Percentiles rank a stretch among this genome's conserved stretches.
Conservation (phyloP, 1,284 basidiomycete species). For the Phenoliferia sp. region DNA sequence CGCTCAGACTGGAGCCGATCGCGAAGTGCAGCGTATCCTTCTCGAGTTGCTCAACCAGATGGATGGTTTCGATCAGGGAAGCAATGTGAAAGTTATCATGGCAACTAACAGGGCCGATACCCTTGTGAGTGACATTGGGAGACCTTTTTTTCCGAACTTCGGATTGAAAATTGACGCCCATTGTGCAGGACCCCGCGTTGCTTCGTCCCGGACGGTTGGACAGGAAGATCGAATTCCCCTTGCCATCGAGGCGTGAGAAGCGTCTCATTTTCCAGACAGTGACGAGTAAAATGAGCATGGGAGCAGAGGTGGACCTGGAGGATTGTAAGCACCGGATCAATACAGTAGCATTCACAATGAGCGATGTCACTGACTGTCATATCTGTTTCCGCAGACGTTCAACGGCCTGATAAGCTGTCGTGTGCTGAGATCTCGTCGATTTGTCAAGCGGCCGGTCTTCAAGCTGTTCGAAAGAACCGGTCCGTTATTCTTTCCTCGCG, state of each 20-base stretch:
- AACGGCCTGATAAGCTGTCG: constrained; percentile 89
- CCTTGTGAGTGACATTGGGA: constrained; percentile 43
- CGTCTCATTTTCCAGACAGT: constrained; percentile 98
- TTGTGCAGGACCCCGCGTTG: constrained; percentile 71
- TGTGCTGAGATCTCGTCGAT: constrained; percentile 95
- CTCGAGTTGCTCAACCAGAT: constrained; percentile 99
- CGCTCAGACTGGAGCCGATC: constrained; percentile 96
- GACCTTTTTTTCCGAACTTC: background rate
- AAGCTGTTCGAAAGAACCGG: constrained; percentile 57
- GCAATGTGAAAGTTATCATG: constrained; percentile 99
- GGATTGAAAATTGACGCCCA: too few species aligned
- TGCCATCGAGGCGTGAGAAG: constrained; percentile 89
- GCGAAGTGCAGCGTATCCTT: constrained; percentile 97
- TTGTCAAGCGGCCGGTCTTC: constrained; percentile 93
- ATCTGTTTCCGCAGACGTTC: constrained; percentile 63
- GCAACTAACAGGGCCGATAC: constrained; percentile 96
- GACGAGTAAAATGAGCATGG: constrained; percentile 95
- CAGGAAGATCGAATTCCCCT: constrained; percentile 97
- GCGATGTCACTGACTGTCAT: background rate
- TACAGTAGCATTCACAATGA: background rate
- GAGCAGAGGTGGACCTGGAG: constrained; percentile 96
- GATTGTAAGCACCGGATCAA: too few species aligned
- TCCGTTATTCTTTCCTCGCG: background rate
- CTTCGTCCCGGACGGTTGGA: constrained; percentile 96
- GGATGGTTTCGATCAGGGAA: constrained; percentile 99